Evolutionary conservation across 352 stramenopile genomes (phyloP).

Genomic region (Pythium insidiosum): DNA sequence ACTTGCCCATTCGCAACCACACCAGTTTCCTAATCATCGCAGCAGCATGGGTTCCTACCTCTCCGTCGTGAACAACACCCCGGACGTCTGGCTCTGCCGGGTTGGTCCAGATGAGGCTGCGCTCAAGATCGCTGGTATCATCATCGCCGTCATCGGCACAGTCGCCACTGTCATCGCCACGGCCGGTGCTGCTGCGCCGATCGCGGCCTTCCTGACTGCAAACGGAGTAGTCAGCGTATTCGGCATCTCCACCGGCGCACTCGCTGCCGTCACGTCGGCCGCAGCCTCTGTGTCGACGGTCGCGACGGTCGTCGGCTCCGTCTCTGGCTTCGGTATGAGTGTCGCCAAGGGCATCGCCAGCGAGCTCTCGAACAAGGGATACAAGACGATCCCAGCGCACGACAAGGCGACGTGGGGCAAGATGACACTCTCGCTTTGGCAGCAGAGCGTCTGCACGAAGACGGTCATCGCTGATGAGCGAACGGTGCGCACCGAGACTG

Average conservation of each 20-base stretch:
- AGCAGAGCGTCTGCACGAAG: too few relatives aligned
- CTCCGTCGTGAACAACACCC: constrained; percentile 12
- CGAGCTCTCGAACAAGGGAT: constrained; percentile 12
- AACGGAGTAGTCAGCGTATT: constrained; percentile 4
- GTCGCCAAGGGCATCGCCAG: constrained; percentile 26
- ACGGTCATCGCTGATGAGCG: too few relatives aligned
- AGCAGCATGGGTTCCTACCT: constrained; percentile 14
- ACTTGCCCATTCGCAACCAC: neutral
- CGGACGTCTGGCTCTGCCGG: constrained; percentile 7
- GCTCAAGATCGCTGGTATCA: constrained; percentile 7
- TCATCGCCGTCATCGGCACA: constrained; percentile 1
- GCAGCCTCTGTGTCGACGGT: neutral
- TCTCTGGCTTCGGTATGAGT: constrained; percentile 21
- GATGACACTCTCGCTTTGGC: too few relatives aligned
- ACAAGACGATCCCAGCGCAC: too few relatives aligned
- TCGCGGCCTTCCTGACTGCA: neutral
- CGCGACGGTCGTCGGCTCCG: constrained; percentile 11
- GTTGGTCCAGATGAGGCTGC: constrained; percentile 7
- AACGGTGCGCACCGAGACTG: too few relatives aligned
- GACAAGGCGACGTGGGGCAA: too few relatives aligned
- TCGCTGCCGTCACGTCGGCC: constrained; percentile 1
- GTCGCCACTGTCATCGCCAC: constrained; percentile 3
- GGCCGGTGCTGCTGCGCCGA: neutral
- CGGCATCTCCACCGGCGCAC: constrained; percentile 4
- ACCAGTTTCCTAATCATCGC: neutral